Base-by-base conservation (phyloP, 108 stramenopile species). In the Schizochytrium sp. region DNA sequence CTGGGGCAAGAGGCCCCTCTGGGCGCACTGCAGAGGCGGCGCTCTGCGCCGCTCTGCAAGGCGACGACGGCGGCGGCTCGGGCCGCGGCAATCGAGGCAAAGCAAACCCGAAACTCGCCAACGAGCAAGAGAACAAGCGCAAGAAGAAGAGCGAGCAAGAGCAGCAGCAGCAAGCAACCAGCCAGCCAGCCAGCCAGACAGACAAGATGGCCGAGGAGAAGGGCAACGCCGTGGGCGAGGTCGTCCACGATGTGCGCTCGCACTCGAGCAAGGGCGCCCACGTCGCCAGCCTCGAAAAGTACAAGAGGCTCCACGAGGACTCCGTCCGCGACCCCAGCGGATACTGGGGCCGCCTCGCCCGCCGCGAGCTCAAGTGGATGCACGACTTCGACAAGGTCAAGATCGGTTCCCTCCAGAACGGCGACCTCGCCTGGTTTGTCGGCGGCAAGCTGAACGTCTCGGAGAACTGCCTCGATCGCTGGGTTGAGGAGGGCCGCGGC, bases 361-460 rank as follows among this genome's bases (percentile, higher is more conserved):
- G 57, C 55, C 10, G 16, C 53, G n/a, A 58, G 29, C 53, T 57
- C 57, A 12, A 57, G 87, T 87, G 48, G 53, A 58, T 41, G 87
- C 87, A 16, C 87, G 57, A 41, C 19, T 53, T 55, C 0, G 60
- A 87, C 87, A 5, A 5, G 83, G 57, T 60, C 45, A 44, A 18
- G 44, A 87, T 90, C 76, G 87, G 90, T 58, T 5, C 44, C 5
- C 90, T 92, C 58, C 23, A 44, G 55, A 41, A 88, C 21, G 94
- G 94, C 19, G 94, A 94, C 60, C 72, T 94, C 41, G 90, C 91
- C 5, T 94, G 94, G 94, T 94, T 94, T 69, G 59, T 89, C 4
- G 91, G 90, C 28, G 94, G 93, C 8, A 88, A 92, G 89, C 92
- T 94, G n/a, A 94, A 94, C 89, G 94, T 92, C 18, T 92, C 88